These are phyloP conservation scores for Yamadazyma phyllophila DNA, from an alignment of 805 yeast species.

Conservation along the genomic window DNA sequence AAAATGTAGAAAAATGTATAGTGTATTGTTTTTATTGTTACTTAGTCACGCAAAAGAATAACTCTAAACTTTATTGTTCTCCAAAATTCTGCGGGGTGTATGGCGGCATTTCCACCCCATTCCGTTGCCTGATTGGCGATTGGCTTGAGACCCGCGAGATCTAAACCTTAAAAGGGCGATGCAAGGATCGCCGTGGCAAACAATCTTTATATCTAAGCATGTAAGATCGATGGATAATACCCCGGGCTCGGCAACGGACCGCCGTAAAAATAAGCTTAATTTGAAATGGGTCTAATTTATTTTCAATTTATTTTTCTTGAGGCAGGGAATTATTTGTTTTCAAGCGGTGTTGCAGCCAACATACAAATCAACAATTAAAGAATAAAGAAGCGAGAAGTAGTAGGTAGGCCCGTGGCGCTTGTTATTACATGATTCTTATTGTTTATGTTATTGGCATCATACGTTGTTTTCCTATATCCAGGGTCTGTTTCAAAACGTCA, in stretches of 20 bases:
- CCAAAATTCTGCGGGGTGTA: not conserved
- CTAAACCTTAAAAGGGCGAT: not conserved
- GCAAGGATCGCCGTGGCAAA: not conserved
- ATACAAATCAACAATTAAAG: not conserved
- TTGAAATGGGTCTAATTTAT: not conserved
- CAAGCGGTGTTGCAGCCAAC: not conserved
- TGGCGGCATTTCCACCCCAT: not conserved
- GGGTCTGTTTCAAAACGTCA: too few relatives aligned
- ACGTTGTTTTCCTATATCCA: too few relatives aligned
- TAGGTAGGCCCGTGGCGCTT: not conserved
- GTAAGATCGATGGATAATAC: too few relatives aligned
- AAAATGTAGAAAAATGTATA: too few relatives aligned
- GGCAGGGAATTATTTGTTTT: not conserved
- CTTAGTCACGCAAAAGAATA: not conserved
- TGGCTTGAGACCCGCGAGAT: not conserved
- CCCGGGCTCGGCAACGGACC: not conserved
- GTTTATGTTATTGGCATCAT: not conserved
- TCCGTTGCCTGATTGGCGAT: not conserved
- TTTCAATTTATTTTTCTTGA: not conserved
- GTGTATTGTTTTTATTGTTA: too few relatives aligned
- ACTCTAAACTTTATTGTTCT: not conserved
- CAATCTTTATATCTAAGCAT: too few relatives aligned
- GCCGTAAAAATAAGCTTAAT: not conserved
- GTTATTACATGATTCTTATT: not conserved
- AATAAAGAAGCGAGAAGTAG: not conserved